phyloP scores from a whole-genome alignment of 495 filamentous ascomycete genomes.

The Xylaria telfairii region DNA sequence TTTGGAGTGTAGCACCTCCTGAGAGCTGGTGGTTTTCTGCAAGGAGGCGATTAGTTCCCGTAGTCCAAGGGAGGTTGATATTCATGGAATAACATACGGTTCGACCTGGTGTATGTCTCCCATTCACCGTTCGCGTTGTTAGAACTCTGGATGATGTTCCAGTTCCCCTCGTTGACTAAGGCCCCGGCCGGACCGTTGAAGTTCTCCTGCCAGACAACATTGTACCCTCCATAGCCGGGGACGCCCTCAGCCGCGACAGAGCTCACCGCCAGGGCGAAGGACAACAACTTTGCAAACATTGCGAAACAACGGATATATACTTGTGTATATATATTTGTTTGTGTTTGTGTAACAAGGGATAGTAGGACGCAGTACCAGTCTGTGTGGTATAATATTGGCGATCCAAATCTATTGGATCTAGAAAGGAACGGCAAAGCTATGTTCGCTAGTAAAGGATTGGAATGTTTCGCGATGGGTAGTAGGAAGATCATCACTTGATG shows the following conservation, averaged over 20 bases:
- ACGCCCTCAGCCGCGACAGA: slow-evolving; percentile 40
- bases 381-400: not conserved
- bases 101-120: slow-evolving; percentile 47
- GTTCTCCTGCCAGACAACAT: slow-evolving; percentile 46
- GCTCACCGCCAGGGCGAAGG: slow-evolving; percentile 26
- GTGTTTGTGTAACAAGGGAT: slow-evolving; percentile 23
- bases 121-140: slow-evolving; percentile 52
- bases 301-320: slow-evolving; percentile 54
- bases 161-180: slow-evolving; percentile 42
- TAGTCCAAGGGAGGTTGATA: not conserved
- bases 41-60: not conserved
- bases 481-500: slow-evolving; percentile 16
- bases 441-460: slow-evolving; percentile 12
- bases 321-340: not conserved
- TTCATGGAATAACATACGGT: slow-evolving; percentile 16
- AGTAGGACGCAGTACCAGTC: not conserved
- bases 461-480: not conserved
- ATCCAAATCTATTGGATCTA: not conserved
- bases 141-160: slow-evolving; percentile 48
- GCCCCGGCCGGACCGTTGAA: slow-evolving; percentile 42
- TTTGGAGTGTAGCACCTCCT: slow-evolving; percentile 51
- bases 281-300: slow-evolving; percentile 54
- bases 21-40: slow-evolving; percentile 48
- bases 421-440: slow-evolving; percentile 11
- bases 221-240: slow-evolving; percentile 43